Percentiles rank a stretch among this genome's conserved stretches.
Evolutionary conservation across 2,329 filamentous ascomycete species (phyloP).

Genomic region (Fusarium sp.): DNA sequence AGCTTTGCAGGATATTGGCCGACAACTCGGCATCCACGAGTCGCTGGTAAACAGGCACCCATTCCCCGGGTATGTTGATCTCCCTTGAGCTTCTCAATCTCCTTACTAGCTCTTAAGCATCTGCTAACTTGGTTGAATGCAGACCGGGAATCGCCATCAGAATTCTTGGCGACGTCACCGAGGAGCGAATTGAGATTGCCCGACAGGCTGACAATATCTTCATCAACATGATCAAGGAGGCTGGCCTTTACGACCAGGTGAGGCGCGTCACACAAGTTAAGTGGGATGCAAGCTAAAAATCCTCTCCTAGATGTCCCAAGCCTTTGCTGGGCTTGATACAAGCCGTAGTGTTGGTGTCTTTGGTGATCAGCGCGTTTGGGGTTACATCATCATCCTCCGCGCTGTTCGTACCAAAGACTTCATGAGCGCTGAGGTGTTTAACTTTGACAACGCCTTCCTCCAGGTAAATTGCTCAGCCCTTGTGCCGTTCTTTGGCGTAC

Average conservation of each 20-base stretch:
- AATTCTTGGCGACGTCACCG: conserved; percentile 83
- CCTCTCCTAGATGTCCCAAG: conserved; percentile 43
- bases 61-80: conserved; percentile 35
- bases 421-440: conserved; percentile 81
- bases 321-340: conserved; percentile 43
- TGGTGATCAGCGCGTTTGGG: conserved; percentile 52
- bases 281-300: background rate
- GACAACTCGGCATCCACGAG: conserved; percentile 19
- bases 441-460: conserved; percentile 47
- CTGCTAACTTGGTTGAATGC: background rate
- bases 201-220: conserved; percentile 85
- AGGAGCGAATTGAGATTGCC: conserved; percentile 83
- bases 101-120: background rate
- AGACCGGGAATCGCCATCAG: conserved; percentile 17
- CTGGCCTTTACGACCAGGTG: conserved; percentile 74
- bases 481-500: conserved; percentile 62
- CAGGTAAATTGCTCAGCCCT: conserved; percentile 1
- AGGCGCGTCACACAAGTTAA: conserved; percentile 24
- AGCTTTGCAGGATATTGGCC: conserved; percentile 9
- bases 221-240: conserved; percentile 80
- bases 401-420: conserved; percentile 64
- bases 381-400: conserved; percentile 51
- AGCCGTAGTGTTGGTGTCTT: conserved; percentile 56
- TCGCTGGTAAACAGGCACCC: conserved; percentile 37
- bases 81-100: background rate